A percentile compares a stretch with the other conserved stretches of the same genome.
Evolutionary conservation across 352 stramenopile species (phyloP).

Genomic region (Aphanomyces astaci): DNA sequence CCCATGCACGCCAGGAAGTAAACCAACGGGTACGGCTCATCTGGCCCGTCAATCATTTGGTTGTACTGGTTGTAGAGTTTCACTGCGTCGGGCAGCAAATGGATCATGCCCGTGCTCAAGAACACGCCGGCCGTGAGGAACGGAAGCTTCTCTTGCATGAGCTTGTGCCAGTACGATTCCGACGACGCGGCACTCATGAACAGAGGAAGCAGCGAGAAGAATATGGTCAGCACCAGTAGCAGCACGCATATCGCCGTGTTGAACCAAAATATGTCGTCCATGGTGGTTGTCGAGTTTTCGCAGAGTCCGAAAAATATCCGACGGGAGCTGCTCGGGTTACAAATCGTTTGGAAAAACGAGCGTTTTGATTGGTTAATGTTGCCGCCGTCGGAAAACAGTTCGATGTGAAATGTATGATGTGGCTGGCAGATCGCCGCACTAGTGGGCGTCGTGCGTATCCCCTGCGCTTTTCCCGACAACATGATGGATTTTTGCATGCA

Average conservation of each 20-base stretch:
- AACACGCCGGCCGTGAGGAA: conserved; percentile 58
- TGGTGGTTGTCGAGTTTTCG: background rate
- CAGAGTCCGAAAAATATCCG: background rate
- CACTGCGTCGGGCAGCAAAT: conserved; percentile 48
- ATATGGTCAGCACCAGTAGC: conserved; percentile 47
- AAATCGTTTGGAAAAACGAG: background rate
- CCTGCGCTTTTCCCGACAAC: too few species aligned
- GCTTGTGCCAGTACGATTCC: conserved; percentile 32
- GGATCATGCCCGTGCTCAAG: conserved; percentile 43
- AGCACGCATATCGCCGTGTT: conserved; percentile 43
- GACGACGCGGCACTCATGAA: conserved; percentile 44
- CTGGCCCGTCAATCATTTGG: conserved; percentile 32
- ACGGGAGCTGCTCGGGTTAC: background rate
- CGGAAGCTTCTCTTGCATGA: conserved; percentile 53
- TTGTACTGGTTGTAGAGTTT: conserved; percentile 48
- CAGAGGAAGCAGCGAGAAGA: conserved; percentile 44
- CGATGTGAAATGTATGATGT: background rate
- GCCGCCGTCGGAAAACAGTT: background rate
- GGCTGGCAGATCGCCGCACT: background rate
- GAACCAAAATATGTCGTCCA: conserved; percentile 30
- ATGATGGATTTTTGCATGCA: too few species aligned
- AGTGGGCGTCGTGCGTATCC: too few species aligned
- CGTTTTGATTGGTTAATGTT: background rate
- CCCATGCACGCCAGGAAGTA: conserved; percentile 47
- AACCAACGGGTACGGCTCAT: conserved; percentile 41